phyloP scores from a whole-genome alignment of 106 monocot genomes.

The Posidonia australis region DNA sequence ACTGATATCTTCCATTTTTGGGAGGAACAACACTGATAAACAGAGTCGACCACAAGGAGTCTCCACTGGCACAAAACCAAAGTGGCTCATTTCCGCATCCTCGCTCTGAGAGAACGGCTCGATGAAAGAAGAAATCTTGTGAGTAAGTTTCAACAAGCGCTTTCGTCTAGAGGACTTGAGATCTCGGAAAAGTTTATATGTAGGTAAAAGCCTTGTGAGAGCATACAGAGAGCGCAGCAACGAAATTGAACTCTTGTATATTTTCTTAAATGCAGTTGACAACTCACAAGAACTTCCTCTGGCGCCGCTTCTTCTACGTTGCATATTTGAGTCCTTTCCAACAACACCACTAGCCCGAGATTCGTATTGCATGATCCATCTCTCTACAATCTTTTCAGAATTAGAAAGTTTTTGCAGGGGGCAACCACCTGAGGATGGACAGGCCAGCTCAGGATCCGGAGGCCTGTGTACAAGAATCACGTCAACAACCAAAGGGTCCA shows the following conservation, averaged over 20 bases:
- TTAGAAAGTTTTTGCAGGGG: background rate
- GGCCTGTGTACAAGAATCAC: slow-evolving; percentile 8
- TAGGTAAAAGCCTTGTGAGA: slow-evolving; percentile 56
- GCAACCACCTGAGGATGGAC: background rate
- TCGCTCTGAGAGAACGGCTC: slow-evolving; percentile 58
- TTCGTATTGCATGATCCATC: slow-evolving; percentile 21
- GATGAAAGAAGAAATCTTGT: slow-evolving; percentile 54
- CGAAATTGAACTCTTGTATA: slow-evolving; percentile 39
- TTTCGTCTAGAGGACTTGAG: slow-evolving; percentile 46
- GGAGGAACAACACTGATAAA: slow-evolving; percentile 48
- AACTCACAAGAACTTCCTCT: too few relatives aligned
- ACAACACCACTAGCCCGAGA: too few relatives aligned
- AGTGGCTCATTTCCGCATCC: slow-evolving; percentile 55
- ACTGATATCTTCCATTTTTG: slow-evolving; percentile 30
- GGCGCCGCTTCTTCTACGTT: slow-evolving; percentile 22
- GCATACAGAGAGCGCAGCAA: slow-evolving; percentile 63
- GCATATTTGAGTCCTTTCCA: slow-evolving; percentile 10
- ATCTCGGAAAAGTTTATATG: slow-evolving; percentile 60
- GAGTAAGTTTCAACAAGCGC: slow-evolving; percentile 40
- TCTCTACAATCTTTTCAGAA: slow-evolving; percentile 14
- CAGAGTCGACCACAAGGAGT: slow-evolving; percentile 52
- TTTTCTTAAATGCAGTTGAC: too few relatives aligned
- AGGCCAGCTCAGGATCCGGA: background rate
- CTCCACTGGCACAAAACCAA: slow-evolving; percentile 50
- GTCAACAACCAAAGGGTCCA: slow-evolving; percentile 12